Evolutionary conservation across 2,329 filamentous ascomycete species (phyloP).

Genomic region (Rachicladosporium sp.): DNA sequence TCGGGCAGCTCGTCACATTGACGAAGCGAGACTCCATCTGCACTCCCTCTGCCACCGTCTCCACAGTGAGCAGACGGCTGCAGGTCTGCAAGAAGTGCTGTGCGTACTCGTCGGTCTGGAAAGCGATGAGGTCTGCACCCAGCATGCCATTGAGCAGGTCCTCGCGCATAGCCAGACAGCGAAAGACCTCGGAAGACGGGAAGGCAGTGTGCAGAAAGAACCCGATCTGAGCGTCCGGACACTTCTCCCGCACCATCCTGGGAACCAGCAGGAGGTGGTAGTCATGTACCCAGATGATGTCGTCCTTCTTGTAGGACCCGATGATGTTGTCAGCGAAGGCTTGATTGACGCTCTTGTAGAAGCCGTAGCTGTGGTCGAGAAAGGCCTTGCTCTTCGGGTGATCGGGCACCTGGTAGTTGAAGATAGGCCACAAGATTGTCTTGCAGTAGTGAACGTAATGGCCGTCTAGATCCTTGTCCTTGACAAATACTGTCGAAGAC

Average conservation of each 20-base stretch:
- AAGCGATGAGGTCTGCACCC: conserved; percentile 82
- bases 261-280: conserved; percentile 88
- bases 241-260: conserved; percentile 74
- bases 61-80: conserved; percentile 78
- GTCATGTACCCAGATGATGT: conserved; percentile 90
- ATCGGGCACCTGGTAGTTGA: conserved; percentile 96
- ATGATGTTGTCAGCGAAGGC: conserved; percentile 85
- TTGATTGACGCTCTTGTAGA: conserved; percentile 85
- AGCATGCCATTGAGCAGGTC: conserved; percentile 85
- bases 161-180: conserved; percentile 76
- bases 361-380: conserved; percentile 91
- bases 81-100: conserved; percentile 93
- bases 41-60: conserved; percentile 76
- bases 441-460: conserved; percentile 97
- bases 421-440: conserved; percentile 92
- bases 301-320: conserved; percentile 83
- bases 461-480: conserved; percentile 84
- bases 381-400: conserved; percentile 98
- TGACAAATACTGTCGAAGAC: conserved; percentile 72
- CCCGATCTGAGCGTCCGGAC: conserved; percentile 87
- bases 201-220: conserved; percentile 95
- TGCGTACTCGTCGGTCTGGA: conserved; percentile 87
- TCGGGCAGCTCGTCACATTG: conserved; percentile 72
- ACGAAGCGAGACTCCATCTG: conserved; percentile 89
- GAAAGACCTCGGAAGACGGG: conserved; percentile 90